phyloP scores from a whole-genome alignment of 768 basidiomycete genomes.

The Suillus alpinus region DNA sequence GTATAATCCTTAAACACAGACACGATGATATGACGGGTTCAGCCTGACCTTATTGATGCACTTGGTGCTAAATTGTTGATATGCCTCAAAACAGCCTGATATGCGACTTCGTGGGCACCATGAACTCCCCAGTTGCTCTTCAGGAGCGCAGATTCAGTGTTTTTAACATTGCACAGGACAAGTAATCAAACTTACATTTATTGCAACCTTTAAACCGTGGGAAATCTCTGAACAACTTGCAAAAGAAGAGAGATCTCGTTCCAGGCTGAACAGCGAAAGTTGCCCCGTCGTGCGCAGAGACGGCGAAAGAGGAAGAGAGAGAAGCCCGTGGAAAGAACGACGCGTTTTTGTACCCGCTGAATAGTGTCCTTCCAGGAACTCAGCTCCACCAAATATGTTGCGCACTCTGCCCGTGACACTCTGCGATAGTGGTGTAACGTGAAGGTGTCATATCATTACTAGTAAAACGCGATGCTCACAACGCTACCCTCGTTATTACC shows the following conservation, averaged over 20 bases:
- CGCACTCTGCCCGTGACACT: conserved; percentile 77
- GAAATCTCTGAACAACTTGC: conserved; percentile 69
- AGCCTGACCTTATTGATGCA: conserved; percentile 75
- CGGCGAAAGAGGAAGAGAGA: conserved; percentile 59
- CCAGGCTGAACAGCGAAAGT: conserved; percentile 65
- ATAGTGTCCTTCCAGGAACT: conserved; percentile 78
- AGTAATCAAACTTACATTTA: conserved; percentile 74
- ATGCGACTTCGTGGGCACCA: conserved; percentile 76
- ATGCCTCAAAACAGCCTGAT: conserved; percentile 79
- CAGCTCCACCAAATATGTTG: conserved; percentile 91
- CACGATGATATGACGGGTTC: background rate
- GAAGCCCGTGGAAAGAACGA: conserved; percentile 72
- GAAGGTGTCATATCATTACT: background rate
- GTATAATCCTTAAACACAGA: background rate
- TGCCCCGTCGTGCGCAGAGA: conserved; percentile 69
- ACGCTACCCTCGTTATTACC: conserved; percentile 93
- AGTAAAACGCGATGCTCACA: conserved; percentile 46
- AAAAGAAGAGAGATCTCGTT: conserved; percentile 77
- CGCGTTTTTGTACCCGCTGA: conserved; percentile 87
- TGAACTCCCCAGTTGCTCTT: conserved; percentile 35
- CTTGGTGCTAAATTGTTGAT: conserved; percentile 67
- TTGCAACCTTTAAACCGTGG: conserved; percentile 60
- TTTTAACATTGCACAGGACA: conserved; percentile 10
- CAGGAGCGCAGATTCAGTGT: background rate
- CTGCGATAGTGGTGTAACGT: conserved; percentile 32